These are phyloP conservation scores for Macaranga tanarius DNA, from an alignment of 441 rosid genomes.

Conservation along the genomic window DNA sequence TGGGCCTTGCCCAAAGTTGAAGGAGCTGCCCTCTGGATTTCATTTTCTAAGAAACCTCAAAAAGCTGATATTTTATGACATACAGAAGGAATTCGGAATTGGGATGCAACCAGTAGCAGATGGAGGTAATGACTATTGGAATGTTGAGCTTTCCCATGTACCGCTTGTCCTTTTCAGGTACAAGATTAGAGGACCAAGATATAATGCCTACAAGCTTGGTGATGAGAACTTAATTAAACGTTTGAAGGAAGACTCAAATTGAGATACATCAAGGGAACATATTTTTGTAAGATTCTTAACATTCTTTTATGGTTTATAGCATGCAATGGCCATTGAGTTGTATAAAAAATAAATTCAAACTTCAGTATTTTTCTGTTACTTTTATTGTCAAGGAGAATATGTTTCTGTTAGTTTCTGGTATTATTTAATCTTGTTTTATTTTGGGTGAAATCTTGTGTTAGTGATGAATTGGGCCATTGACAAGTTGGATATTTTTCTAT, in stretches of 20 bases:
- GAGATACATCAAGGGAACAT: not conserved
- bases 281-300: too few species aligned
- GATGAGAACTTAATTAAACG: not conserved
- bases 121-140: not conserved
- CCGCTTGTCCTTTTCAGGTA: not conserved
- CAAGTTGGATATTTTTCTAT: too few species aligned
- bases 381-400: too few species aligned
- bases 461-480: too few species aligned
- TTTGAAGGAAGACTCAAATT: not conserved
- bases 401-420: too few species aligned
- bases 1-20: not conserved
- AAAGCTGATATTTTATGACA: not conserved
- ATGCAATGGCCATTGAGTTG: too few species aligned
- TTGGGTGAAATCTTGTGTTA: too few species aligned
- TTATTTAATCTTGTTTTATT: too few species aligned
- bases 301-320: too few species aligned
- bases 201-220: not conserved
- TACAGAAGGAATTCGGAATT: not conserved
- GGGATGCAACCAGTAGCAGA: not conserved
- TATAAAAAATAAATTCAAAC: too few species aligned
- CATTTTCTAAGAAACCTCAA: not conserved
- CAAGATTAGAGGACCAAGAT: not conserved
- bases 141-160: not conserved
- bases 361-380: too few species aligned
- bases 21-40: slow-evolving; percentile 4